Base-by-base conservation (phyloP, 441 rosid species). In the Omphalea diandra region DNA sequence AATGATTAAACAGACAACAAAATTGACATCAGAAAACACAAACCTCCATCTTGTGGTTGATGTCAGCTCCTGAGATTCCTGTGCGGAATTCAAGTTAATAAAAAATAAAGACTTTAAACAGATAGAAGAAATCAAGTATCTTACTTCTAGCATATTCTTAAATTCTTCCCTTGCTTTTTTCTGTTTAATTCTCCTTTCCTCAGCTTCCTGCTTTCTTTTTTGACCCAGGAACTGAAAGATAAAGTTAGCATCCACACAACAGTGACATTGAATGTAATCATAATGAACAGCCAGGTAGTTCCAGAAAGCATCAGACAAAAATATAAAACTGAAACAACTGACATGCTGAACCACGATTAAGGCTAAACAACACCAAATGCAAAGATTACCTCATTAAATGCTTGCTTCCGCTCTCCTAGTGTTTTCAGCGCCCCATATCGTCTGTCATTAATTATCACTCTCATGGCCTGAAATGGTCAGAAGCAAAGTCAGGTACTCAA, bases 371-470 rank as follows among this genome's bases (percentile, higher is more conserved):
- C 62, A 61, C 38, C 32, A 67, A 47, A 20, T 1, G 18, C n/a
- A 55, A 50, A 63, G 55, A 66, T 79, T 82, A 94, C 99, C 97
- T 96, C 99, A 53, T 91, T 91, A 81, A 96, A 96, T 78, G 98
- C 90, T 83, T 93, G 99, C 84, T 96, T 93, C 78, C 96, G 84
- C 84, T 96, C 99, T 58, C 99, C 99, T 70, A 96, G 93, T 10
- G 97, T 96, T 85, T 81, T 93, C 70, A 96, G 72, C 61, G 97
- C 97, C 82, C 94, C 92, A 80, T 96, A 96, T 80, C 96, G 85
- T 82, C 76, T 85, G 78, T 96, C 99, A 68, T 84, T 89, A 71
- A 91, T 82, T 76, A 93, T 91, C 74, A 84, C 90, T 85, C 89
- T 88, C 87, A 87, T 86, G 72, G 98, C 75, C 98, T 94, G 79